phyloP scores from a whole-genome alignment of 2,329 filamentous ascomycete species.

The Fonsecaea multimorphosa region DNA sequence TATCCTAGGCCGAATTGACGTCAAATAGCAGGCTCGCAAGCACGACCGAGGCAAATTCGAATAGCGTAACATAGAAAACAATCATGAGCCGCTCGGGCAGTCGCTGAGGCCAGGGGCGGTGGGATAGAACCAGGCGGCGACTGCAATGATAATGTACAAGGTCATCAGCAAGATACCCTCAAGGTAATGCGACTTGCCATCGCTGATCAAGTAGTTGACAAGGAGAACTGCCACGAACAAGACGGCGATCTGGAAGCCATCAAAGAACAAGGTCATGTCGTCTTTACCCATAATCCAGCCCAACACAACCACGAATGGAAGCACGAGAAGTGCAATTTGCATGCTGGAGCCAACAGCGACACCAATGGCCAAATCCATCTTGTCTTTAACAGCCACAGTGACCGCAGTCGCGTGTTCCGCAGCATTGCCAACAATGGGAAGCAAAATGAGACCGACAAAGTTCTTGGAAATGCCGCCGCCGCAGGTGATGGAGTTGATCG shows the following conservation, averaged over 20 bases:
- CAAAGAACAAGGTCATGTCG: slow-evolving; percentile 78
- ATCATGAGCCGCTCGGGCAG: slow-evolving; percentile 29
- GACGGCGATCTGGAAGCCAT: slow-evolving; percentile 80
- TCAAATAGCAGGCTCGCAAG: not conserved
- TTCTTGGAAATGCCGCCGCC: slow-evolving; percentile 60
- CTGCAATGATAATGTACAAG: slow-evolving; percentile 67
- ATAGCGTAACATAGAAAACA: slow-evolving; percentile 5
- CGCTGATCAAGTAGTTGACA: slow-evolving; percentile 68
- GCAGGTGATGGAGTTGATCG: slow-evolving; percentile 62
- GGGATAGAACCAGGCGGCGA: slow-evolving; percentile 48
- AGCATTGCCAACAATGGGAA: slow-evolving; percentile 70
- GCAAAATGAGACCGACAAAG: slow-evolving; percentile 68
- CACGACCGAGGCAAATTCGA: not conserved
- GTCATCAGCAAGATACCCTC: slow-evolving; percentile 67
- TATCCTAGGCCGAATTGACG: not conserved
- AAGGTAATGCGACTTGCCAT: slow-evolving; percentile 65
- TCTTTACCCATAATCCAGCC: slow-evolving; percentile 66
- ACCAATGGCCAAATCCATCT: slow-evolving; percentile 71
- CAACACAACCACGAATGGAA: slow-evolving; percentile 66
- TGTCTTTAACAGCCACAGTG: slow-evolving; percentile 67
- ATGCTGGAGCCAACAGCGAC: slow-evolving; percentile 70
- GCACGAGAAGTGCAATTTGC: slow-evolving; percentile 68
- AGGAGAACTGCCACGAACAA: slow-evolving; percentile 63
- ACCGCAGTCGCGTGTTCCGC: slow-evolving; percentile 70
- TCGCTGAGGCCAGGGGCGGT: slow-evolving; percentile 34